Evolutionary conservation across 805 yeast genomes (phyloP).

Genomic region (Pichia occidentalis): DNA sequence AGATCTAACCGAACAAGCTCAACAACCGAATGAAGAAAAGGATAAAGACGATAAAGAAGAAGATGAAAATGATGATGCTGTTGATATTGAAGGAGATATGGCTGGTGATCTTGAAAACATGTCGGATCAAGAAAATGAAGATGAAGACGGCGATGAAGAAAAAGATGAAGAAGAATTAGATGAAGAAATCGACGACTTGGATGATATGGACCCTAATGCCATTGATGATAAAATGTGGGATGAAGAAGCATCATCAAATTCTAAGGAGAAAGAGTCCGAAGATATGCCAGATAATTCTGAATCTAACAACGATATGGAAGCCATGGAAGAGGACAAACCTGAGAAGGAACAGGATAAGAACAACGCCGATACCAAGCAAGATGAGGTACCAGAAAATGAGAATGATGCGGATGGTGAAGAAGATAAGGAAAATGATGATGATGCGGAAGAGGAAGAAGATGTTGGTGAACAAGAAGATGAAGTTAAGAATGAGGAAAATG

Average conservation of each 20-base stretch:
- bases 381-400: constrained; percentile 31
- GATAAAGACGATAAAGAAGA: constrained; percentile 56
- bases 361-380: constrained; percentile 29
- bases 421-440: constrained; percentile 39
- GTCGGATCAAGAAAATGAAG: constrained; percentile 45
- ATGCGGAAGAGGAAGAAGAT: constrained; percentile 56
- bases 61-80: constrained; percentile 81
- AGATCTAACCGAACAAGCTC: constrained; percentile 71
- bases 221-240: constrained; percentile 98
- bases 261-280: constrained; percentile 80
- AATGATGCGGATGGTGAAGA: constrained; percentile 33
- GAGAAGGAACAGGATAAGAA: constrained; percentile 23
- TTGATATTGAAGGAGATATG: constrained; percentile 94
- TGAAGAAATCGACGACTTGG: constrained; percentile 84
- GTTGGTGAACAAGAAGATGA: constrained; percentile 81
- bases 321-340: constrained; percentile 33
- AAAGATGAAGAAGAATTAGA: constrained; percentile 71
- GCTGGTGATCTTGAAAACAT: constrained; percentile 86
- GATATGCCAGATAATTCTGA: constrained; percentile 54
- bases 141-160: constrained; percentile 41
- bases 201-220: constrained; percentile 88
- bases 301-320: constrained; percentile 30
- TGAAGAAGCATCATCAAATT: constrained; percentile 72
- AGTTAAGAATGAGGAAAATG: constrained; percentile 60
- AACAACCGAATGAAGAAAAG: constrained; percentile 66